Evolutionary conservation across 345 rosid species (phyloP).

Genomic region (Stellera chamaejasme): DNA sequence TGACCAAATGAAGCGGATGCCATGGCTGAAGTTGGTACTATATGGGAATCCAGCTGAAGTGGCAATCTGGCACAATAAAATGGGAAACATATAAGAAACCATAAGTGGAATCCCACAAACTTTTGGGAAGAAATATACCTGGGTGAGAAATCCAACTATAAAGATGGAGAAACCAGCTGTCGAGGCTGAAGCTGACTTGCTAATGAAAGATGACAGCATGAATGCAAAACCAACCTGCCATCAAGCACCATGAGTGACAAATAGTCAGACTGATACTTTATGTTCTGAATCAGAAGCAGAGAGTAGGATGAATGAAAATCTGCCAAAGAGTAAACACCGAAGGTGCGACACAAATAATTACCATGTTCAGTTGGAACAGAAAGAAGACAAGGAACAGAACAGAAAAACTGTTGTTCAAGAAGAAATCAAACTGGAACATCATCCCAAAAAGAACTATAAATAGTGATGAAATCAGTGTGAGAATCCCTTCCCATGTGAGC

Average conservation of each 20-base stretch:
- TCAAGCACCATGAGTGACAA: conserved; percentile 8
- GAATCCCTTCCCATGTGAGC: conserved; percentile 78
- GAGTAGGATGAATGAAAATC: conserved; percentile 3
- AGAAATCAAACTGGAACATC: conserved; percentile 92
- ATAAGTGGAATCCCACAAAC: conserved; percentile 5
- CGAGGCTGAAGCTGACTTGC: conserved; percentile 75
- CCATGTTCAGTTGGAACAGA: conserved; percentile 88
- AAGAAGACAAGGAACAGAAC: conserved; percentile 71
- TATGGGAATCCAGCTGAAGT: conserved; percentile 66
- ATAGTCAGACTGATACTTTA: conserved; percentile 8
- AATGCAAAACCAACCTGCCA: conserved; percentile 74
- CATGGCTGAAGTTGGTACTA: conserved; percentile 10
- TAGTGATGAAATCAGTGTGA: conserved; percentile 61
- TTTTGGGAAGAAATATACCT: conserved; percentile 36
- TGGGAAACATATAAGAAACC: conserved; percentile 9
- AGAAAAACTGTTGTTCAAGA: conserved; percentile 71
- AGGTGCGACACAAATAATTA: conserved; percentile 19
- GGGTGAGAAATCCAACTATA: conserved; percentile 70
- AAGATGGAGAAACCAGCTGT: conserved; percentile 71
- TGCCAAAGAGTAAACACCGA: neutral
- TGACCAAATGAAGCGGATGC: conserved; percentile 53
- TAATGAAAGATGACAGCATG: conserved; percentile 76
- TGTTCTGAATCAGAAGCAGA: conserved; percentile 6
- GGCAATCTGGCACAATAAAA: conserved; percentile 39
- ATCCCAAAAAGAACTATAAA: conserved; percentile 74